These are phyloP conservation scores for Sonneratia alba DNA, from an alignment of 345 rosid genomes.

Conservation along the genomic window DNA sequence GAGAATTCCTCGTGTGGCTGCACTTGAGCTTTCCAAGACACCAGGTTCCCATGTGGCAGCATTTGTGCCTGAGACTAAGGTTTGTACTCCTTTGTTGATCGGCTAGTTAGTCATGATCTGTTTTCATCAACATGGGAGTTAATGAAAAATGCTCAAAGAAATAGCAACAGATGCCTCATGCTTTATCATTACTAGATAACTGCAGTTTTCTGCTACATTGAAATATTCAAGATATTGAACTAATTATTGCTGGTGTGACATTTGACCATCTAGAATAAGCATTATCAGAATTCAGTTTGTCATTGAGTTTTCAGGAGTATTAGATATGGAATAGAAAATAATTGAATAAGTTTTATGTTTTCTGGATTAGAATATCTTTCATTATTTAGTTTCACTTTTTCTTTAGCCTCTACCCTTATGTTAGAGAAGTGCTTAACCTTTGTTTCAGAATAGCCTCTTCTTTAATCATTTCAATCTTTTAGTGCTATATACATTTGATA, in stretches of 20 bases:
- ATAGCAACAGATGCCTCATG: background rate
- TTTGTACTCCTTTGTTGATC: conserved; percentile 13
- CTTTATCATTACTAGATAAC: background rate
- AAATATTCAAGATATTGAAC: background rate
- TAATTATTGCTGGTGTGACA: background rate
- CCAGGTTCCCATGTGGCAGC: conserved; percentile 84
- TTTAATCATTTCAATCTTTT: background rate
- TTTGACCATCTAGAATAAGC: background rate
- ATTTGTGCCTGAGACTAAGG: conserved; percentile 94
- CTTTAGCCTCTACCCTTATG: background rate
- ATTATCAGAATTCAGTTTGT: too few species aligned
- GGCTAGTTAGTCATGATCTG: background rate
- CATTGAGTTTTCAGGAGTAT: too few species aligned
- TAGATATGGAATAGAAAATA: too few species aligned
- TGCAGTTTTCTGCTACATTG: background rate
- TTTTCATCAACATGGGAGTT: background rate
- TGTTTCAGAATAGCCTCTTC: too few species aligned
- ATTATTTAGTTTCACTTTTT: background rate
- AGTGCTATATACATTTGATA: background rate
- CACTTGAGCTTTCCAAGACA: conserved; percentile 65
- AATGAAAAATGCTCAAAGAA: background rate
- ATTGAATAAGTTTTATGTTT: too few species aligned
- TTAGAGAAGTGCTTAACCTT: background rate
- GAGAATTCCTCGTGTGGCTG: conserved; percentile 70
- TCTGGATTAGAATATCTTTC: background rate